phyloP scores from a whole-genome alignment of 2,329 filamentous ascomycete species.

The Alternaria sp. region DNA sequence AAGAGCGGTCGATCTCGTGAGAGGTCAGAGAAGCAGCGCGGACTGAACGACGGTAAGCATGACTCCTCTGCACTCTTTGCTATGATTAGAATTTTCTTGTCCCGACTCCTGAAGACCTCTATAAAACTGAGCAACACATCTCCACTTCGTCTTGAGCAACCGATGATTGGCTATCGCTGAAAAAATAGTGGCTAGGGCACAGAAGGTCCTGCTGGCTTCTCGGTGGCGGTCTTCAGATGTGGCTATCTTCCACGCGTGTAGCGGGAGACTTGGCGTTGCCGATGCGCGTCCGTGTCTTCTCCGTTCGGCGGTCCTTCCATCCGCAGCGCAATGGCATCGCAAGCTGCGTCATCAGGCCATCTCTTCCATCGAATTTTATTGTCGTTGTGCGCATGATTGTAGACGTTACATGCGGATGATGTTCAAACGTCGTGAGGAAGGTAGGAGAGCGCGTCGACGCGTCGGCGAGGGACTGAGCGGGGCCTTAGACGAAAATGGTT shows the following conservation, averaged over 20 bases:
- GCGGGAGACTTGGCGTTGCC: not conserved
- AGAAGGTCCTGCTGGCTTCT: not conserved
- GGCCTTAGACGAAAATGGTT: not conserved
- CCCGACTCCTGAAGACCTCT: not conserved
- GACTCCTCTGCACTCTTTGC: not conserved
- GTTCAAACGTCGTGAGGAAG: not conserved
- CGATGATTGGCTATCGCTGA: not conserved
- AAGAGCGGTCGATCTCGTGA: not conserved
- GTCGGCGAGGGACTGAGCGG: not conserved
- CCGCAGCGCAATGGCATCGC: not conserved
- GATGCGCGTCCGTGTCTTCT: not conserved
- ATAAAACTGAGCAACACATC: not conserved
- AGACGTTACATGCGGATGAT: rapidly evolving
- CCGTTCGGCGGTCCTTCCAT: not conserved
- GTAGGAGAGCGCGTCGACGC: not conserved
- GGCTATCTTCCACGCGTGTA: not conserved
- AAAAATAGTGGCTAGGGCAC: not conserved
- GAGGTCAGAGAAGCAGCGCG: not conserved
- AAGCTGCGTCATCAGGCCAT: not conserved
- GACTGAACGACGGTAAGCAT: not conserved
- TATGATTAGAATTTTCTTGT: not conserved
- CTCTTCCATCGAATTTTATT: not conserved
- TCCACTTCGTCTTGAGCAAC: not conserved
- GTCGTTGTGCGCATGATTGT: not conserved
- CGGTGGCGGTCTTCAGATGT: not conserved